Percentiles rank a stretch among this genome's conserved stretches.
phyloP scores from a whole-genome alignment of 108 stramenopile genomes.

The Cyclotella cryptica region DNA sequence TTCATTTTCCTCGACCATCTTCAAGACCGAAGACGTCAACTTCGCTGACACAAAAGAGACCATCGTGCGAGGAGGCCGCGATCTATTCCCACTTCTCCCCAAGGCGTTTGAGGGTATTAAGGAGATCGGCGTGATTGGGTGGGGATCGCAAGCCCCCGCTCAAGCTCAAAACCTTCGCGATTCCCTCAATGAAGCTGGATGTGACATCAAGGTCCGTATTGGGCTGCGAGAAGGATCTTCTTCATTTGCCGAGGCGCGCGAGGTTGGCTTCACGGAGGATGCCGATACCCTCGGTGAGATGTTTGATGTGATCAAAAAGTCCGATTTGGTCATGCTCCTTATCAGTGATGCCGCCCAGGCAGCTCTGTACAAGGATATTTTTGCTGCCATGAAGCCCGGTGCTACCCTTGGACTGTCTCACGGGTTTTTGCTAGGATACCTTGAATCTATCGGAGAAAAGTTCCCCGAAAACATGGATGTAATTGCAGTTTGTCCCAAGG shows the following conservation, averaged over 20 bases:
- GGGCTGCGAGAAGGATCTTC: conserved; percentile 95
- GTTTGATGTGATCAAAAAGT: conserved; percentile 93
- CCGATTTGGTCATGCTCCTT: conserved; percentile 95
- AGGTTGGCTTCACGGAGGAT: conserved; percentile 91
- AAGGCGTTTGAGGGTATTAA: conserved; percentile 97
- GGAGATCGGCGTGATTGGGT: conserved; percentile 96
- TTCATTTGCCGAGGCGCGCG: conserved; percentile 89
- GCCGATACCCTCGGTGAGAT: conserved; percentile 96
- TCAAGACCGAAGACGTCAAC: conserved; percentile 84
- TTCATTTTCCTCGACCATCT: conserved; percentile 86
- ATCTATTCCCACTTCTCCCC: conserved; percentile 93
- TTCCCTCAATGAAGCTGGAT: conserved; percentile 82
- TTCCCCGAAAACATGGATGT: conserved; percentile 98
- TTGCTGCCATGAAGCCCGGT: conserved; percentile 97
- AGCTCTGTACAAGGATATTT: conserved; percentile 95
- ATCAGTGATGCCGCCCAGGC: conserved; percentile 97
- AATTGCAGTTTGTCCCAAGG: conserved; percentile 98
- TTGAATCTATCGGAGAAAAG: conserved; percentile 92
- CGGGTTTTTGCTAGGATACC: conserved; percentile 97
- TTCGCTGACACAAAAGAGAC: conserved; percentile 94
- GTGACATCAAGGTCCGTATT: conserved; percentile 91
- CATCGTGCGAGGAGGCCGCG: conserved; percentile 97
- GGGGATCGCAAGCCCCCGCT: conserved; percentile 98
- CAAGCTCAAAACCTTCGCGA: conserved; percentile 97
- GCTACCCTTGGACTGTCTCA: conserved; percentile 95